Evolutionary conservation across 352 stramenopile genomes (phyloP), one percentile per base, ranked within the genome.

Genomic region (Globisporangium rhizosaccharum): DNA sequence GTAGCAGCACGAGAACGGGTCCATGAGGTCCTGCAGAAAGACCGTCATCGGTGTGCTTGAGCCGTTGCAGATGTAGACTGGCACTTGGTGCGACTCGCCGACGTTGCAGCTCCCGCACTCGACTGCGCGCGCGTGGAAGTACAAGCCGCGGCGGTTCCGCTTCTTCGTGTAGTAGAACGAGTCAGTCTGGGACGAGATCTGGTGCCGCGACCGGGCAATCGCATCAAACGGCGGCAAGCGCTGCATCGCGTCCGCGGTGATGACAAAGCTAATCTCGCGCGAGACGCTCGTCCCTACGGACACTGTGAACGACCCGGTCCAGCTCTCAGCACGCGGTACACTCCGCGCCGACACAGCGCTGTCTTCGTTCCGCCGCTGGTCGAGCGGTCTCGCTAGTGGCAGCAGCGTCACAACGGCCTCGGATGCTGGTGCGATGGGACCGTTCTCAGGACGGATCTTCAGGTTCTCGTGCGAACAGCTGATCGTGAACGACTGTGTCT

Each of bases 161-260:
- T 78, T 85, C 56, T 92, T 92, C 2, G 82, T 92, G 65, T 91
- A 93, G 65, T 93, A 93, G 65, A 91, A 93, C 10, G 83, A 87
- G 63, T 93, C 81, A 1, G 81, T 88, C 33, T 93, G 83, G 17
- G 74, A 76, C 28, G 75, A 89, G 25, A 93, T 67, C 5, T 78
- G 68, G 41, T 93, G 83, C 1, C 76, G 72, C 47, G 66, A 74
- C 48, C 83, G 79, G 20, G 77, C 81, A 33, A 84, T 75, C 30
- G 87, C 69, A 33, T 88, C 74, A 44, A 90, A 90, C 1, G 57
- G 61, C 3, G 83, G 81, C 37, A 93, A 58, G 26, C 54, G 53
- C 26, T 59, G 53, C 17, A 89, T 61, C 39, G 75, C 56, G 47
- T 62, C 65, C 26, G 58, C 61, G 57, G 77, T 71, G 20, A 89